phyloP scores from a whole-genome alignment of 1,139 yeast genomes.

The Blastobotrys apis region DNA sequence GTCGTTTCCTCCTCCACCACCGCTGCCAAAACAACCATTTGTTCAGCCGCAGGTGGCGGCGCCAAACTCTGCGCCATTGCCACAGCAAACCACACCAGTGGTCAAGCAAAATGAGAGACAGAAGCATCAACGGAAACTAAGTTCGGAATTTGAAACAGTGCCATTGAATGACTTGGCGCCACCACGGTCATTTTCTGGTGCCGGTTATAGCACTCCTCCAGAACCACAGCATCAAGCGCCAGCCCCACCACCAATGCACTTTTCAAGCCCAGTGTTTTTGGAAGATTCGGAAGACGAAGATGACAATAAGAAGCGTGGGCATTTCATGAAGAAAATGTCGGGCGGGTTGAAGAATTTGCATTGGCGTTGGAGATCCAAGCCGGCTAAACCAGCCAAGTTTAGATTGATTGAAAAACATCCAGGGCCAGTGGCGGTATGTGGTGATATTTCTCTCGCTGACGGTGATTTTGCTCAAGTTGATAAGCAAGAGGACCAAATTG shows the following conservation, averaged over 20 bases:
- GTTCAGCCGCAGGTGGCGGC: too few species aligned
- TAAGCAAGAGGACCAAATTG: neutral
- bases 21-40: too few species aligned
- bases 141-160: neutral
- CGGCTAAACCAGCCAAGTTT: constrained; percentile 2
- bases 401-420: constrained; percentile 4
- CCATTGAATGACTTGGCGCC: neutral
- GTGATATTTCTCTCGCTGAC: neutral
- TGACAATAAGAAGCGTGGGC: constrained; percentile 1
- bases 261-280: constrained; percentile 8
- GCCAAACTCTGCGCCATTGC: neutral
- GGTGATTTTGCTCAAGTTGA: too few species aligned
- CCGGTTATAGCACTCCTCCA: neutral
- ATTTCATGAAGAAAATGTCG: constrained; percentile 20
- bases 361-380: constrained; percentile 14
- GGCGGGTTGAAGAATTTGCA: constrained; percentile 19
- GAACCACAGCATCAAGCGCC: neutral
- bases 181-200: neutral
- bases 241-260: neutral
- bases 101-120: too few species aligned
- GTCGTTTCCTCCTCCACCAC: too few species aligned
- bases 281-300: constrained; percentile 12
- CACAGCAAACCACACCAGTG: neutral
- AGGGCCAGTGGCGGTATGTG: too few species aligned
- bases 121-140: neutral